Evolutionary conservation across 306 rosid genomes (phyloP).

Genomic region (Rubus parviflorus): DNA sequence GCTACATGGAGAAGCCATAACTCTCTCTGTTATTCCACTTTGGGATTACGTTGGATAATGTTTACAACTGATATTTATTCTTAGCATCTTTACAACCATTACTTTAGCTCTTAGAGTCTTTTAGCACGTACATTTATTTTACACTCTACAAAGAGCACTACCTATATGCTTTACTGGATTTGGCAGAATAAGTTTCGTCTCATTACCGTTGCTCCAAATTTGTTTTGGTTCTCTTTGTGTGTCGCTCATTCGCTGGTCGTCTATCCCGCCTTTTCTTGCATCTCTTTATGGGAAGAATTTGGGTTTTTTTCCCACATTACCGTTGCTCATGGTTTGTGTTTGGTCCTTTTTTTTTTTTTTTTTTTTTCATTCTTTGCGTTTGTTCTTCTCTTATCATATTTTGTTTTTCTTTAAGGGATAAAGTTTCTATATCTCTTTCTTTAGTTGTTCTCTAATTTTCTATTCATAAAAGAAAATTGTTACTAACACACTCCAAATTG

Average conservation of each 20-base stretch:
- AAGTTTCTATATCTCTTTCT: no score
- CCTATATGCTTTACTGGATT: background rate
- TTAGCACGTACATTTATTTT: background rate
- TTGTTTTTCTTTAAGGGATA: no score
- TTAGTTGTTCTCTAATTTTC: no score
- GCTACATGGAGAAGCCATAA: conserved; percentile 15
- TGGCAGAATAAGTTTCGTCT: background rate
- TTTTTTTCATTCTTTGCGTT: no score
- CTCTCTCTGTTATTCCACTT: background rate
- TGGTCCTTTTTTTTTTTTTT: no score
- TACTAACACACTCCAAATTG: no score
- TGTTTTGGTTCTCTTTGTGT: background rate
- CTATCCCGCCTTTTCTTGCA: background rate
- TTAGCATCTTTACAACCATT: conserved; percentile 23
- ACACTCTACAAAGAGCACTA: background rate
- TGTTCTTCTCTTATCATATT: no score
- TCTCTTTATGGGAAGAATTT: no score
- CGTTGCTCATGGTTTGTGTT: no score
- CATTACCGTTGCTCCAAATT: background rate
- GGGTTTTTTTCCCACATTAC: no score
- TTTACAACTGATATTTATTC: background rate
- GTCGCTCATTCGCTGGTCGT: background rate
- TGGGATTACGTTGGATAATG: background rate
- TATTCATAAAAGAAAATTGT: no score
- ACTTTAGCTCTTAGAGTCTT: background rate